Evolutionary conservation across 2,329 filamentous ascomycete genomes (phyloP), one percentile per base, ranked within the genome.

Genomic region (Hypoxylon sp.): DNA sequence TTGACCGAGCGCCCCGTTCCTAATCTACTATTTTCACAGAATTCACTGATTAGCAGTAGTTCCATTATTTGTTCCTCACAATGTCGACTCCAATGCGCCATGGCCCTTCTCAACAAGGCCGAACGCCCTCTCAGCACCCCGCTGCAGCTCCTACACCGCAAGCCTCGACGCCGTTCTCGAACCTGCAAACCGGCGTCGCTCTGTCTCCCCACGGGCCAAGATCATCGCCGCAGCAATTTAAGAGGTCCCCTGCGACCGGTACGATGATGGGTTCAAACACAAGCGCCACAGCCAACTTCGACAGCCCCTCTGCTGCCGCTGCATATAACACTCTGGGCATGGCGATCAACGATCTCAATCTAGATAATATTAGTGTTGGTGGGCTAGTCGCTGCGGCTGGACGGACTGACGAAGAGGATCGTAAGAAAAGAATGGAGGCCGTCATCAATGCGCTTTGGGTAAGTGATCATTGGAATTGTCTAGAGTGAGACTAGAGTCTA

Each of bases 151-250:
- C 86, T 2, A 90, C 89, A 5, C 89, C 89, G 13, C 88, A 88
- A n/a, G 88, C 89, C 23, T 90, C 89, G 36, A 91, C 89, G 1
- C 89, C 89, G 13, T 90, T 90, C 79, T 90, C 87, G 19, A 78
- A 78, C 63, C 85, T 87, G 38, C 81, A 84, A 46, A 83, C 83
- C 1, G 83, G 86, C 56, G 82, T 84, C n/a, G 87, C 84, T 36
- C 87, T 90, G 74, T 89, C 89, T 1, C 88, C 89, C 3, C 78
- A 67, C 70, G 87, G 83, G 32, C 85, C 82, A 9, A 82, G 84
- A 55, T 89, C 87, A 7, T 91, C 89, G 57, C 89, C 89, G 3
- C 88, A 90, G 76, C 86, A 89, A 61, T 81, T 90, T 43, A 89
- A 88, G 80, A 89, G 89, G 74, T 90, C 88, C 5, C 88, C 89